A percentile compares a stretch with the other conserved stretches of the same genome.
Conservation (phyloP, 2,329 filamentous ascomycete species). For the Seiridium cupressi region DNA sequence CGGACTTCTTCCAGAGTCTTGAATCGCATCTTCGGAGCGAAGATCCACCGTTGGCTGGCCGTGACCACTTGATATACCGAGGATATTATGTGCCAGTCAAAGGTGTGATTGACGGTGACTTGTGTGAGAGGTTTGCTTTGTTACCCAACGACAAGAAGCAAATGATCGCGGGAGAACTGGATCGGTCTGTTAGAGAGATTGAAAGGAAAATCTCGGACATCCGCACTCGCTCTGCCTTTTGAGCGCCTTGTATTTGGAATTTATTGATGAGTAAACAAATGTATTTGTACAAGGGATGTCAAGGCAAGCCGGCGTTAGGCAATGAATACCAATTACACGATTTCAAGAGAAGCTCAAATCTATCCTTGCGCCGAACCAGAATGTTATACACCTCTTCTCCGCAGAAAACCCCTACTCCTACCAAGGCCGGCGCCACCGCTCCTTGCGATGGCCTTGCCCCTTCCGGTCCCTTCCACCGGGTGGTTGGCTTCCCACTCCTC, state of each 20-base stretch:
- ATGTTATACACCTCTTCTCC: background rate
- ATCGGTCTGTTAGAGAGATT: slow-evolving; percentile 87
- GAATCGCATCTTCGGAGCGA: slow-evolving; percentile 85
- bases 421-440: slow-evolving; percentile 21
- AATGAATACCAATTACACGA: slow-evolving; percentile 3
- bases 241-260: slow-evolving; percentile 22
- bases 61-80: slow-evolving; percentile 94
- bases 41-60: slow-evolving; percentile 82
- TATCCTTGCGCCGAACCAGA: background rate
- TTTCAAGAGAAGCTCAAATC: background rate
- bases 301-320: slow-evolving; percentile 6
- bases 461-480: slow-evolving; percentile 44
- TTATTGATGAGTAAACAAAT: slow-evolving; percentile 1
- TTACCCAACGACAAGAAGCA: slow-evolving; percentile 87
- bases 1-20: slow-evolving; percentile 95
- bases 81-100: slow-evolving; percentile 97
- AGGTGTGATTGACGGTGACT: slow-evolving; percentile 92
- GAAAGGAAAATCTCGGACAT: slow-evolving; percentile 89
- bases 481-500: slow-evolving; percentile 74
- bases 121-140: slow-evolving; percentile 88
- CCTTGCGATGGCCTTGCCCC: slow-evolving; percentile 28
- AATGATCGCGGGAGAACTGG: slow-evolving; percentile 90
- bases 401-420: slow-evolving; percentile 6
- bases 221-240: slow-evolving; percentile 59
- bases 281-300: background rate